phyloP scores from a whole-genome alignment of 2,329 filamentous ascomycete genomes.

The Colletotrichum sp. region DNA sequence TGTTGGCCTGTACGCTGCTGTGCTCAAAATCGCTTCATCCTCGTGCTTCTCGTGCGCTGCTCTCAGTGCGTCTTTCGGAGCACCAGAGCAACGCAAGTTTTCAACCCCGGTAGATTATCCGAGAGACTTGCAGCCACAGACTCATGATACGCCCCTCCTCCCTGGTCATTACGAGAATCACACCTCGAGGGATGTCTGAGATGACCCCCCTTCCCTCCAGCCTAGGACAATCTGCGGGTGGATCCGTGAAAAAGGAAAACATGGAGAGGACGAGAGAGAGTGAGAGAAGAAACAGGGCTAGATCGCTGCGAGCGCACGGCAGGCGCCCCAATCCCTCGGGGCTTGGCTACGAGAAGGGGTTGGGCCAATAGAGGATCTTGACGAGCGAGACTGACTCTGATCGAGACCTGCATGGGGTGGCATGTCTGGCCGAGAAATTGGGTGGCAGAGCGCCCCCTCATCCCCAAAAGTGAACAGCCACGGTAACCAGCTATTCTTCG shows the following conservation, averaged over 20 bases:
- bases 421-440: constrained; percentile 18
- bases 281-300: constrained; percentile 1
- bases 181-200: background rate
- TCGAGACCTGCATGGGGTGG: constrained; percentile 16
- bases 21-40: background rate
- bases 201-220: background rate
- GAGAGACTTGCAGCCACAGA: background rate
- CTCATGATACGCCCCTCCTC: background rate
- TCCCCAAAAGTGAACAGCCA: background rate
- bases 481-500: background rate
- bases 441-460: constrained; percentile 2
- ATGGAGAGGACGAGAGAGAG: background rate
- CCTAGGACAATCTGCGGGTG: background rate
- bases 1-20: background rate
- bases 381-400: constrained; percentile 20
- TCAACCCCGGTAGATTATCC: background rate
- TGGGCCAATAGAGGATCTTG: constrained; percentile 17
- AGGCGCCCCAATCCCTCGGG: constrained; percentile 14
- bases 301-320: constrained; percentile 9
- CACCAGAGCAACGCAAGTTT: background rate
- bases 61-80: background rate
- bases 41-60: background rate
- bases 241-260: background rate
- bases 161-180: background rate
- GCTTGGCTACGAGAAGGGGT: constrained; percentile 8